These are phyloP conservation scores for Penicillium oxalicum DNA, from an alignment of 2,329 filamentous ascomycete genomes.

Conservation along the genomic window DNA sequence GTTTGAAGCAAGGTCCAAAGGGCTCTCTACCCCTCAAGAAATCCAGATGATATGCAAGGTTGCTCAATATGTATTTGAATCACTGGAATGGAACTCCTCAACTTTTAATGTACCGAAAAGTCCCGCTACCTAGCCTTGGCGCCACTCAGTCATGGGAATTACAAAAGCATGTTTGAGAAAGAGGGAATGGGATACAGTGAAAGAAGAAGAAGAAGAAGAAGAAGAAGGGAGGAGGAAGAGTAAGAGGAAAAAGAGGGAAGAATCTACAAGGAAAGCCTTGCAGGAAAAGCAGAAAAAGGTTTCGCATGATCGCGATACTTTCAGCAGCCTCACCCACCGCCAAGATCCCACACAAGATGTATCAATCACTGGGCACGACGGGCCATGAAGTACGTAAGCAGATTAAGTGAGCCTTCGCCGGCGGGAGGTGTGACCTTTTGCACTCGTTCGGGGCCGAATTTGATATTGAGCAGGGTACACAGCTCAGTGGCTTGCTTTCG, in stretches of 20 bases:
- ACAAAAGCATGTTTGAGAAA: slow-evolving; percentile 8
- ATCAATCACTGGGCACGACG: slow-evolving; percentile 16
- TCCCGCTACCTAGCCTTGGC: neutral
- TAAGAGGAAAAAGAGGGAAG: neutral
- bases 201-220: neutral
- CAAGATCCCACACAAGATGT: no score
- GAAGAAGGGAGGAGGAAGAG: no score
- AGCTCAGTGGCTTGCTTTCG: slow-evolving; percentile 35
- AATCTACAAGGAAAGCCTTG: neutral
- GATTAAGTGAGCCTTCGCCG: slow-evolving; percentile 28
- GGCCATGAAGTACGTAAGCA: slow-evolving; percentile 35
- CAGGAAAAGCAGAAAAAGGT: neutral
- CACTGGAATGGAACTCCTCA: neutral
- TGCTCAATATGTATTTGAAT: neutral
- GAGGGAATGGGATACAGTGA: neutral
- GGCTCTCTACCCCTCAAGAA: no score
- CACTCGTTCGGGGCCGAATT: slow-evolving; percentile 20
- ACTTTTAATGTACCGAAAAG: slow-evolving; percentile 7
- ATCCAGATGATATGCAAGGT: no score
- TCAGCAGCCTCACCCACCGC: neutral
- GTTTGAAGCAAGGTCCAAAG: no score
- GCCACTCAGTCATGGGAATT: slow-evolving; percentile 4
- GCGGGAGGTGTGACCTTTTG: slow-evolving; percentile 28
- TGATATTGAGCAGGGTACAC: slow-evolving; percentile 27
- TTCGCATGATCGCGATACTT: slow-evolving; percentile 1